Base-by-base conservation (phyloP, 2,329 filamentous ascomycete species). In the Zymoseptoria brevis region DNA sequence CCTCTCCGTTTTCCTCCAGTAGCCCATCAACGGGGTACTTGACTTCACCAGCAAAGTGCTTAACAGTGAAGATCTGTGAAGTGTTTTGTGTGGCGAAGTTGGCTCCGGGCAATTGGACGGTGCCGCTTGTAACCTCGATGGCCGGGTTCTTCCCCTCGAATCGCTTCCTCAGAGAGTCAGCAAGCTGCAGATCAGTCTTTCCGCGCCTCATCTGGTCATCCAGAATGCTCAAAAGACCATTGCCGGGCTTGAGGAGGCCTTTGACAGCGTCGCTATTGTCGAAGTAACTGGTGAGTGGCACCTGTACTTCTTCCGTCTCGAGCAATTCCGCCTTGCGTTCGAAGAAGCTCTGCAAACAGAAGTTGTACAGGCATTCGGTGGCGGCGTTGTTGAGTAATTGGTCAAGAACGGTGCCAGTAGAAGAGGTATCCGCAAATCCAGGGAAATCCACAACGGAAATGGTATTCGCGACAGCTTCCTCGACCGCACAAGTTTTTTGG, bases 371-470 rank as follows among this genome's bases (percentile, higher is more conserved):
- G 1, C 87, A 88, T 75, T 99, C 94, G 1, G 87, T 90, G 0
- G 94, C 94, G 4, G 93, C 90, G 72, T 99, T 99, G 79, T 88
- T 96, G 16, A 99, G 83, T 2, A 99, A 83, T 75, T 97, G 94
- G 66, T 99, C 94, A 8, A 99, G 81, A 0, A 87, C 83, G 1
- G 90, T 96, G 19, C 87, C 86, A 0, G 94, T 96, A 0, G 90
- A 85, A 0, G 87, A 82, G 61, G 89, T 86, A 73, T 95, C 90
- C 11, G 91, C 82, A 72, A 99, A 99, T 19, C 94, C 94, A 0
- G 94, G 94, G 76, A 99, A 99, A 73, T 99, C 94, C 56, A 99
- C 87, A 56, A 99, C 86, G 4, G 92, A 96, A 58, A 99, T 83
- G 0, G 94, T 99, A 77, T 99, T 99, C 57, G 85, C 88, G 57